Percentiles rank a stretch among this genome's conserved stretches.
phyloP scores from a whole-genome alignment of 164 flowering plant genomes.

The Malania oleifera region DNA sequence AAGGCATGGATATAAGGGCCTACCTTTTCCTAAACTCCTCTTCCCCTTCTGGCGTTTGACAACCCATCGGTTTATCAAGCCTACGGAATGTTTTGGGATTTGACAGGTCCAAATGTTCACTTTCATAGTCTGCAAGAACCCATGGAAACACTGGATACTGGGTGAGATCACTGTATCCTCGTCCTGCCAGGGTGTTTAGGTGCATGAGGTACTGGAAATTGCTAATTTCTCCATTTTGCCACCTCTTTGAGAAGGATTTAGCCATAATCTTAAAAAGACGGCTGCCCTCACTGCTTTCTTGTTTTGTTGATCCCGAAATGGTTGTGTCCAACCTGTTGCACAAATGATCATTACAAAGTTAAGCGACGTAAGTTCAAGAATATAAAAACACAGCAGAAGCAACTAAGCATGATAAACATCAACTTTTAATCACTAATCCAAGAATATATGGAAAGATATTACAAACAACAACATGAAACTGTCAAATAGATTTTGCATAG shows the following conservation, averaged over 20 bases:
- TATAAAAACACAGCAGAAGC: not conserved
- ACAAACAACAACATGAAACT: too few relatives aligned
- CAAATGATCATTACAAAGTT: not conserved
- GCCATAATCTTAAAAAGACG: slow-evolving; percentile 91
- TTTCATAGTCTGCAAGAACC: slow-evolving; percentile 95
- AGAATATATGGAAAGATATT: too few relatives aligned
- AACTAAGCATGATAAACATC: not conserved
- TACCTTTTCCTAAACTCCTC: slow-evolving; percentile 96
- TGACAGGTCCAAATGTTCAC: slow-evolving; percentile 70
- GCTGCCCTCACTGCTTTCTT: slow-evolving; percentile 87
- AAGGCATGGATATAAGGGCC: not conserved
- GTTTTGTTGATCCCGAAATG: slow-evolving; percentile 90
- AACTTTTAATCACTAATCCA: too few relatives aligned
- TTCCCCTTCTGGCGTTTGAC: slow-evolving; percentile 94
- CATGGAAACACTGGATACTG: slow-evolving; percentile 99
- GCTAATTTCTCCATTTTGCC: slow-evolving; percentile 99
- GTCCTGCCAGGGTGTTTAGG: slow-evolving; percentile 96
- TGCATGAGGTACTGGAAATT: slow-evolving; percentile 99
- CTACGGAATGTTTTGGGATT: slow-evolving; percentile 78
- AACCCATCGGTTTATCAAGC: slow-evolving; percentile 99
- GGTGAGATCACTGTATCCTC: slow-evolving; percentile 98
- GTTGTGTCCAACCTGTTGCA: slow-evolving; percentile 88
- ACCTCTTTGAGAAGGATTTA: slow-evolving; percentile 95
- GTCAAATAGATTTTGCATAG: too few relatives aligned
- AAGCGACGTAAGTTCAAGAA: not conserved